Evolutionary conservation across 2,329 filamentous ascomycete species (phyloP).

Genomic region (Chalaropsis ovoidea): DNA sequence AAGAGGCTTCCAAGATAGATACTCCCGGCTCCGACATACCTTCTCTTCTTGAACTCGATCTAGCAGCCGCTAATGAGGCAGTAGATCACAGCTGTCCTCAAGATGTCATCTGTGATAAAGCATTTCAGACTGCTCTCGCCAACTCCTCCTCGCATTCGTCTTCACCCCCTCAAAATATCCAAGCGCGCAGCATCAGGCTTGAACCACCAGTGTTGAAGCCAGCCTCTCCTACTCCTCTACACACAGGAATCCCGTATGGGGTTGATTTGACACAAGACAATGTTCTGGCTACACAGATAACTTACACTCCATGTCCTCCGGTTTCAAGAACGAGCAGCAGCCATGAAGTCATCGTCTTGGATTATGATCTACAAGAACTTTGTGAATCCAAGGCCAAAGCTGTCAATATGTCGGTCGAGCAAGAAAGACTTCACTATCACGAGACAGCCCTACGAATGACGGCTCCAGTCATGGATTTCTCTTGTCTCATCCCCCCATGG

Average conservation of each 20-base stretch:
- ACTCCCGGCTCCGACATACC: constrained; percentile 21
- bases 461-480: constrained; percentile 31
- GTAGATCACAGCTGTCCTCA: constrained; percentile 8
- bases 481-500: constrained; percentile 29
- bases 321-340: background rate
- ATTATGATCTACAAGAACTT: constrained; percentile 2
- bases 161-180: background rate
- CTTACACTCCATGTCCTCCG: background rate
- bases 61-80: constrained; percentile 12
- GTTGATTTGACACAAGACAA: constrained; percentile 16
- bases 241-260: background rate
- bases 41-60: constrained; percentile 19
- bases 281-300: background rate
- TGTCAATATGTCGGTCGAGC: constrained; percentile 25
- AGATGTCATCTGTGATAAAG: constrained; percentile 9
- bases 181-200: constrained; percentile 6
- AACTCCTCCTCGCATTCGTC: background rate
- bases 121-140: constrained; percentile 13
- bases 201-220: constrained; percentile 18
- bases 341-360: background rate
- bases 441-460: constrained; percentile 30
- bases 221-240: background rate
- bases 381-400: constrained; percentile 14
- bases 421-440: constrained; percentile 30
- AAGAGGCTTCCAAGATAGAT: constrained; percentile 15